These are phyloP conservation scores for Fusarium mundagurra DNA, from an alignment of 2,329 filamentous ascomycete species.

Conservation along the genomic window DNA sequence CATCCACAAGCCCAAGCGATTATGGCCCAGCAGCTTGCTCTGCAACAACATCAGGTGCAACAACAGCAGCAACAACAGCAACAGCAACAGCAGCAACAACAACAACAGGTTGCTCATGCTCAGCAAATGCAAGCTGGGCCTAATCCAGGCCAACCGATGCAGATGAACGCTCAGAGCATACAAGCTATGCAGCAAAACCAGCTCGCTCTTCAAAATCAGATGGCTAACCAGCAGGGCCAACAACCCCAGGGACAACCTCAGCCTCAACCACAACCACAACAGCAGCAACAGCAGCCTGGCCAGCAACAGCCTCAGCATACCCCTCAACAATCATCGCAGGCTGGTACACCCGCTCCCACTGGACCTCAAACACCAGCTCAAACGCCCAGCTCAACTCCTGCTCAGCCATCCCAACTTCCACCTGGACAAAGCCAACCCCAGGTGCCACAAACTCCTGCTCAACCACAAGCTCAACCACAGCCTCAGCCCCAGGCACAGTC, in stretches of 20 bases:
- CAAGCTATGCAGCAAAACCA: slow-evolving; percentile 56
- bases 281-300: slow-evolving; percentile 46
- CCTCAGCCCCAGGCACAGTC: slow-evolving; percentile 48
- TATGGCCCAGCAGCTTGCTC: slow-evolving; percentile 54
- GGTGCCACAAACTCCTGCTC: slow-evolving; percentile 49
- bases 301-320: slow-evolving; percentile 58
- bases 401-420: slow-evolving; percentile 46
- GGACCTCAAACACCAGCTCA: slow-evolving; percentile 62
- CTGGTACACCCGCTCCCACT: slow-evolving; percentile 53
- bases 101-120: slow-evolving; percentile 50
- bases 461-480: slow-evolving; percentile 50
- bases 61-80: slow-evolving; percentile 49
- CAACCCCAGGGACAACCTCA: slow-evolving; percentile 43
- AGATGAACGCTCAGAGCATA: slow-evolving; percentile 59
- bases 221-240: slow-evolving; percentile 45
- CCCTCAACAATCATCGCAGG: slow-evolving; percentile 55
- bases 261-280: slow-evolving; percentile 38
- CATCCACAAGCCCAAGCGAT: slow-evolving; percentile 50
- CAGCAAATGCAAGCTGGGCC: slow-evolving; percentile 54
- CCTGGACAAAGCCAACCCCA: slow-evolving; percentile 49
- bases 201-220: slow-evolving; percentile 48
- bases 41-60: slow-evolving; percentile 45
- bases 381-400: slow-evolving; percentile 52
- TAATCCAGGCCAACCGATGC: slow-evolving; percentile 58
- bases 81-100: slow-evolving; percentile 46